These are phyloP conservation scores for Myriosclerotinia duriaeana DNA, from an alignment of 2,329 filamentous ascomycete species.

Conservation along the genomic window DNA sequence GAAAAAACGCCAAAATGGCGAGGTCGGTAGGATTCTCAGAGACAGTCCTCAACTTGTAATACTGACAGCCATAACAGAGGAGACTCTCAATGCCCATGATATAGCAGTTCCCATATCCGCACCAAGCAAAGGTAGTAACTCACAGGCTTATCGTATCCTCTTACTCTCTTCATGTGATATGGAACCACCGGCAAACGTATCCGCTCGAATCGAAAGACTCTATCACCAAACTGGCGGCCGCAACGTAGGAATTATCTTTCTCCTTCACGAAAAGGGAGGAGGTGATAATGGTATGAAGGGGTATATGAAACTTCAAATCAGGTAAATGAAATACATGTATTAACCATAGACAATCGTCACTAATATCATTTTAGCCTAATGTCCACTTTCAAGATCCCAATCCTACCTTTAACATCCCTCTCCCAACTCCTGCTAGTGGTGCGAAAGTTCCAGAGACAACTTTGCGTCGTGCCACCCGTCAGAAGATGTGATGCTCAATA, in stretches of 20 bases:
- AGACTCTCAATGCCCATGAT: constrained; percentile 37
- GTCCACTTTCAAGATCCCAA: constrained; percentile 36
- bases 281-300: constrained; percentile 31
- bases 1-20: constrained; percentile 36
- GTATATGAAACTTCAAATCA: constrained; percentile 39
- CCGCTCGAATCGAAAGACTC: constrained; percentile 39
- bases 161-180: constrained; percentile 37
- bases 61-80: constrained; percentile 31
- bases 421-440: constrained; percentile 33
- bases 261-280: constrained; percentile 34
- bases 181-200: constrained; percentile 20
- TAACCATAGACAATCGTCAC: neutral
- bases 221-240: constrained; percentile 38
- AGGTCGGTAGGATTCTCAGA: constrained; percentile 31
- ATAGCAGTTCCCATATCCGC: constrained; percentile 34
- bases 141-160: constrained; percentile 35
- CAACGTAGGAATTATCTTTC: constrained; percentile 39
- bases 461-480: constrained; percentile 25
- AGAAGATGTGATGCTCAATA: constrained; percentile 23
- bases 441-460: constrained; percentile 35
- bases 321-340: constrained; percentile 26
- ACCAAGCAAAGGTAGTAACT: constrained; percentile 20
- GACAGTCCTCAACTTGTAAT: neutral
- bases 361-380: constrained; percentile 33
- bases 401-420: constrained; percentile 35